A percentile compares a stretch with the other conserved stretches of the same genome.
These are phyloP conservation scores for Neurospora sp. DNA, from an alignment of 495 filamentous ascomycete species.

Conservation along the genomic window DNA sequence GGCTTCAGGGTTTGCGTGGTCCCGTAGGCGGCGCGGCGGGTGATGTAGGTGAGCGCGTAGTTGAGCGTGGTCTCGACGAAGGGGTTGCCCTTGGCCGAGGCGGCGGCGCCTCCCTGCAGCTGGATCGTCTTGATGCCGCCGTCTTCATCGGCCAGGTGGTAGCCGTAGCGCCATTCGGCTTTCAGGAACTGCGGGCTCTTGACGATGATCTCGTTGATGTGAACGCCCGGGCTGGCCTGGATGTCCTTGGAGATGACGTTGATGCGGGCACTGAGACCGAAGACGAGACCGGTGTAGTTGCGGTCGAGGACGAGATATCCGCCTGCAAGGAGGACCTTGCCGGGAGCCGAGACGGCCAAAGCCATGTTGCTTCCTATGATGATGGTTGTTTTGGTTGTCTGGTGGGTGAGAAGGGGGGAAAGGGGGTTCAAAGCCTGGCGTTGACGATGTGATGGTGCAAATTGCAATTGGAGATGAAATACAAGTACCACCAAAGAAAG, in stretches of 20 bases:
- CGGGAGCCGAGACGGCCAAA: constrained; percentile 77
- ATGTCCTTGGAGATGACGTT: constrained; percentile 68
- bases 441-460: neutral
- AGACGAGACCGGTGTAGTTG: constrained; percentile 78
- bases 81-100: constrained; percentile 45
- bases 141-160: constrained; percentile 52
- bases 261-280: constrained; percentile 88
- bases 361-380: constrained; percentile 15
- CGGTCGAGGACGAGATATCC: constrained; percentile 93
- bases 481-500: neutral
- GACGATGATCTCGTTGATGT: constrained; percentile 63
- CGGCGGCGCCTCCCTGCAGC: constrained; percentile 48
- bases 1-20: constrained; percentile 51
- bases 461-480: neutral
- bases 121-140: constrained; percentile 73
- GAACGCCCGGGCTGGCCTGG: constrained; percentile 44
- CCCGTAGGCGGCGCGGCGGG: constrained; percentile 41
- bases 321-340: constrained; percentile 89
- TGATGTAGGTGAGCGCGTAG: constrained; percentile 79
- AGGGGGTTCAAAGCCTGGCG: neutral
- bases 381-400: constrained; percentile 1
- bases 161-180: constrained; percentile 78
- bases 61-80: constrained; percentile 86
- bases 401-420: neutral
- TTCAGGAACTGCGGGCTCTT: constrained; percentile 82